These are phyloP conservation scores for Globisporangium middletonii DNA, from an alignment of 352 stramenopile species.

Conservation along the genomic window DNA sequence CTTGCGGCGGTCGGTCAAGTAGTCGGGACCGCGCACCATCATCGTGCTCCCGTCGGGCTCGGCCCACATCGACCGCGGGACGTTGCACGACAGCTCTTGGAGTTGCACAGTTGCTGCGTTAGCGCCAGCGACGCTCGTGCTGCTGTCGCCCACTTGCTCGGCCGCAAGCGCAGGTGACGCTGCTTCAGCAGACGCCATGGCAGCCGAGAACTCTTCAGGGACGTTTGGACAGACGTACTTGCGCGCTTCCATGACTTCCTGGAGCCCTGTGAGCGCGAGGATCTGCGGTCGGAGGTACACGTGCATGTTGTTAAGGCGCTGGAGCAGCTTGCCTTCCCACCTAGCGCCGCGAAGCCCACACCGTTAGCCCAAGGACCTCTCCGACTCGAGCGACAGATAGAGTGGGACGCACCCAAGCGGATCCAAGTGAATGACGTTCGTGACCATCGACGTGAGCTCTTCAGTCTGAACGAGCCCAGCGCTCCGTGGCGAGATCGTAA, in stretches of 20 bases:
- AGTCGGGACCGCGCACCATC: conserved; percentile 68
- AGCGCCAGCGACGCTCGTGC: background rate
- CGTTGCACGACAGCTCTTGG: conserved; percentile 43
- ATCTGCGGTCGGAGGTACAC: conserved; percentile 57
- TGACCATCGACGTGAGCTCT: conserved; percentile 61
- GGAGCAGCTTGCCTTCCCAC: conserved; percentile 61
- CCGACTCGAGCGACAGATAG: too few species aligned
- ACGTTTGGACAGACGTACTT: conserved; percentile 75
- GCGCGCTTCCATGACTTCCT: conserved; percentile 68
- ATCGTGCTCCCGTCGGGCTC: conserved; percentile 59
- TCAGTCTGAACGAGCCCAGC: conserved; percentile 17
- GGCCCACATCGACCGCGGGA: conserved; percentile 64
- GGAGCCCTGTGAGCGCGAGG: conserved; percentile 42
- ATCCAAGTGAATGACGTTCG: conserved; percentile 66
- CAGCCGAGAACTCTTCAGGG: conserved; percentile 48
- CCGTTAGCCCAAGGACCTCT: background rate
- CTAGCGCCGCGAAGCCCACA: background rate
- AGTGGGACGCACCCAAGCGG: conserved; percentile 40
- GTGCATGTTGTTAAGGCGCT: conserved; percentile 47
- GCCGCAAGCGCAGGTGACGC: background rate
- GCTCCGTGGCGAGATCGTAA: conserved; percentile 48
- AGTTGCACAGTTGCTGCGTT: conserved; percentile 14
- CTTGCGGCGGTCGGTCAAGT: conserved; percentile 61
- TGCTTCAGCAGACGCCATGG: conserved; percentile 23
- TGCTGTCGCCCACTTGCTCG: background rate